Percentiles rank a stretch among this genome's conserved stretches.
Evolutionary conservation across 768 basidiomycete species (phyloP).

Genomic region (Suillus subalutaceus): DNA sequence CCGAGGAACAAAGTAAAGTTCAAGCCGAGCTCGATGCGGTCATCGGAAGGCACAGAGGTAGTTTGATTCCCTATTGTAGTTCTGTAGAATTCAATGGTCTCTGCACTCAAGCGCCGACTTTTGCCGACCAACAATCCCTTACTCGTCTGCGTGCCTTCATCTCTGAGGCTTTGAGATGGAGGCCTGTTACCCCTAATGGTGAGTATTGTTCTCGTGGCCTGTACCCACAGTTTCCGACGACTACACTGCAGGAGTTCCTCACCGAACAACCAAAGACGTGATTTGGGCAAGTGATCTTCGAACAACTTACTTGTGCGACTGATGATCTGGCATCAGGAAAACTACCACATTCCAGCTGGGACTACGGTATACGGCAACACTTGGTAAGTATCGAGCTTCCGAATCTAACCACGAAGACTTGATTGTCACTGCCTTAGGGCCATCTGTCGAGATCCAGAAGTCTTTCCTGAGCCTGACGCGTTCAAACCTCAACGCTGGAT

Average conservation of each 20-base stretch:
- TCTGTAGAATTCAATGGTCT: background rate
- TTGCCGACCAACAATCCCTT: background rate
- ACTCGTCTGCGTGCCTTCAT: background rate
- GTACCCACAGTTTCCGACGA: background rate
- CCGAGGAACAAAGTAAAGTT: background rate
- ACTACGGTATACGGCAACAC: conserved; percentile 15
- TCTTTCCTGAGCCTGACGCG: background rate
- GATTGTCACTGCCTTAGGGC: background rate
- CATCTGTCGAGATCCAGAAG: conserved; percentile 3
- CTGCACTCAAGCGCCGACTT: background rate
- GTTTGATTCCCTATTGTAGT: background rate
- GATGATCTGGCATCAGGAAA: background rate
- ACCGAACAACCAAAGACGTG: background rate
- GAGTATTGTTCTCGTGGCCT: background rate
- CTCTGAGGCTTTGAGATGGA: background rate
- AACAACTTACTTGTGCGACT: background rate
- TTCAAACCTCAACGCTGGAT: background rate
- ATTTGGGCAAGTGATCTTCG: background rate
- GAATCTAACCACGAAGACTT: too few relatives aligned
- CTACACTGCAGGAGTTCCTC: background rate
- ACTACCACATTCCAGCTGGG: background rate
- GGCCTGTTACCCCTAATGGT: background rate
- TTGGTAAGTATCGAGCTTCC: conserved; percentile 13
- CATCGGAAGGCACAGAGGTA: background rate
- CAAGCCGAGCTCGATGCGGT: background rate